Conservation (phyloP, 108 stramenopile species). For the Hondaea fermentalgiana region DNA sequence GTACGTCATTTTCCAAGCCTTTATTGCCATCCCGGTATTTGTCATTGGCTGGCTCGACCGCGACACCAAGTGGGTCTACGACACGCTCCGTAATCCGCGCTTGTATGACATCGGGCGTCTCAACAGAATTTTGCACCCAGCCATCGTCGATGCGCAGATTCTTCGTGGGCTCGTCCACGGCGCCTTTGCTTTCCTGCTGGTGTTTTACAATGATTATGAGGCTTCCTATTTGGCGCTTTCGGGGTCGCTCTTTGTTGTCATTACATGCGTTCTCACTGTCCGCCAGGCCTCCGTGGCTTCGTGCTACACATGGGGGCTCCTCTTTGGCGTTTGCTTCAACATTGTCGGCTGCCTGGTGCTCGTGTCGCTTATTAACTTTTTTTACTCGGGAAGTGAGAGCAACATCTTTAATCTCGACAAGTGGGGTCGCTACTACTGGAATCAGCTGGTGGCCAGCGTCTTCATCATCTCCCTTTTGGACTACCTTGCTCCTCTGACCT, state of each 20-base stretch:
- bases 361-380: background rate
- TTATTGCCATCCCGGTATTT: conserved; percentile 47
- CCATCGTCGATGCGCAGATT: background rate
- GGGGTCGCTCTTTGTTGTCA: background rate
- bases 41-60: conserved; percentile 49
- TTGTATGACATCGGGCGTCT: conserved; percentile 29
- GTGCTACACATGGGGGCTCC: background rate
- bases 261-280: background rate
- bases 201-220: background rate
- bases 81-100: conserved; percentile 31
- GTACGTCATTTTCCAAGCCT: conserved; percentile 46
- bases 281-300: background rate
- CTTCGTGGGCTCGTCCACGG: conserved; percentile 11
- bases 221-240: background rate
- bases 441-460: background rate
- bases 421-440: background rate
- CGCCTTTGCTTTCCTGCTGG: background rate
- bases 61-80: conserved; percentile 35
- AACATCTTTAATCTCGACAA: background rate
- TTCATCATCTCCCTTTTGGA: background rate
- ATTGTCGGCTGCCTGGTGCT: background rate
- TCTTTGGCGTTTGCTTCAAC: background rate
- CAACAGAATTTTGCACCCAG: conserved; percentile 10
- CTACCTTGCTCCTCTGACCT: background rate
- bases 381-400: background rate